Conservation (phyloP, 2,329 filamentous ascomycete genomes). For the Cladosporium sp. region DNA sequence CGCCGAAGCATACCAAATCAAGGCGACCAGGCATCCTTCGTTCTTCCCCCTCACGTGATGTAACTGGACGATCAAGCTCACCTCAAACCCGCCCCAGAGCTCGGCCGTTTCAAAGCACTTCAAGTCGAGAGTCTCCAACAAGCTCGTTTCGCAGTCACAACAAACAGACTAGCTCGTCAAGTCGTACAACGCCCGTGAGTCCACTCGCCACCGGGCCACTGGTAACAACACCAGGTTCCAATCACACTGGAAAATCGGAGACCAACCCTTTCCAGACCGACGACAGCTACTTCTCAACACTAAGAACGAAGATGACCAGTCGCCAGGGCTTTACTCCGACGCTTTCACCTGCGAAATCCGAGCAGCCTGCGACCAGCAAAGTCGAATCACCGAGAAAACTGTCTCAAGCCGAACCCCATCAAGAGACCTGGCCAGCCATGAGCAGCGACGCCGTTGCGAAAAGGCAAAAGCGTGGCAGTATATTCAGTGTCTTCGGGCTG, state of each 20-base stretch:
- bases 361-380: not conserved
- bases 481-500: conserved; percentile 26
- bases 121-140: conserved; percentile 1
- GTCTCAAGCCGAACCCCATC: not conserved
- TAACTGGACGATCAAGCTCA: not conserved
- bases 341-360: conserved; percentile 2
- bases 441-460: conserved; percentile 7
- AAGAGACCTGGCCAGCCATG: not conserved
- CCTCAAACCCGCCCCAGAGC: not conserved
- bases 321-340: conserved; percentile 14
- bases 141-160: not conserved
- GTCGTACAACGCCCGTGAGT: conserved; percentile 1
- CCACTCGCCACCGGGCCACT: not conserved
- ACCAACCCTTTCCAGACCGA: conserved; percentile 13
- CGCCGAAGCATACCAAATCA: not conserved
- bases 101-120: not conserved
- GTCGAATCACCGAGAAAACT: not conserved
- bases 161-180: not conserved
- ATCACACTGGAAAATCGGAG: conserved; percentile 9
- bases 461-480: conserved; percentile 23
- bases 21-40: conserved; percentile 17
- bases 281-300: conserved; percentile 16
- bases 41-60: conserved; percentile 15
- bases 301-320: conserved; percentile 10
- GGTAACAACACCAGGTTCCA: not conserved